Evolutionary conservation across 768 basidiomycete genomes (phyloP), one percentile per base, ranked within the genome.

Genomic region (Amanita phalloides): DNA sequence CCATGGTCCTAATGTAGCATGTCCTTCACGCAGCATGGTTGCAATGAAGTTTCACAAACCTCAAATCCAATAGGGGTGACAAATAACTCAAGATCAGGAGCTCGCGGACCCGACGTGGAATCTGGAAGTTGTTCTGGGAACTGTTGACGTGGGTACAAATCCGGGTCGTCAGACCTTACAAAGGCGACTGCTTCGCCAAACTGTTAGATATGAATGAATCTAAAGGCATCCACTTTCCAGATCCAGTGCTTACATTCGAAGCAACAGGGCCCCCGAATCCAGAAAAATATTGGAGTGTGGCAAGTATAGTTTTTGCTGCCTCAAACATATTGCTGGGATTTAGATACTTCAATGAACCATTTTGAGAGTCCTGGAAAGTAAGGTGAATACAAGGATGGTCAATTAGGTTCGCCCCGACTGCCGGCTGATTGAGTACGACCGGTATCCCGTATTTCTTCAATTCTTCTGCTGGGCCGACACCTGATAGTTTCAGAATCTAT

Each of bases 401-500:
- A 46, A 76, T 68, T 28, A 93, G 75, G 61, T 88, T 78, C 20
- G 75, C 69, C 8, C 91, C 91, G 11, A 93, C 88, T 7, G 78
- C 79, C 0, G 88, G 83, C 4, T 83, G 73, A 56, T 91, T 78
- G 6, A 77, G 61, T 14, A 83, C 63, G 30, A 83, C 67, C 0
- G 77, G 71, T 39, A 93, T 82, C 13, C 66, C 63, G 56, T 78
- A 67, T 8, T 66, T 60, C n/a, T 69, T 57, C 36, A 92, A 72
- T 33, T 86, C 72, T 3, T 68, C 64, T 1, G 73, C 72, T 28
- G 86, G 82, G 14, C 91, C 91, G 41, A 93, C 69, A 21, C 91
- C 91, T 6, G 86, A 88, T 35, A 88, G 71, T 75, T 84, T 76
- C 17, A 88, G 72, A 35, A 88, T 74, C 69, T 86, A 48, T 44